Conservation (phyloP, 1,284 basidiomycete species). For the Boletus semigastroideus region DNA sequence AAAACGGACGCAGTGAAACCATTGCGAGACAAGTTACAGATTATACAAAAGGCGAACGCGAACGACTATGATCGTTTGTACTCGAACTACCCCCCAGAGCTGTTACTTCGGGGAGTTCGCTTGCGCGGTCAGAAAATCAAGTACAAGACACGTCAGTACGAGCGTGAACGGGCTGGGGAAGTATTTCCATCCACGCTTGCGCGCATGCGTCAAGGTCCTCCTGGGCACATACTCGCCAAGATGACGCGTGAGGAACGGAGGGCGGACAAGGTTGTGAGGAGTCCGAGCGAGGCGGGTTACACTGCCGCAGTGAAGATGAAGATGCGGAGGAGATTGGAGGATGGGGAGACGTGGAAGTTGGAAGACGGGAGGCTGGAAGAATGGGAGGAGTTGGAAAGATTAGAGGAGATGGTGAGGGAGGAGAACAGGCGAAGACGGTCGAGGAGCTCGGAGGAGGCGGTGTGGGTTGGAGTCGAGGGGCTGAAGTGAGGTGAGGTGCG, state of each 20-base stretch:
- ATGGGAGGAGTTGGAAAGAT: constrained; percentile 30
- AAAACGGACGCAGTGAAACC: constrained; percentile 21
- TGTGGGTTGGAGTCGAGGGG: neutral
- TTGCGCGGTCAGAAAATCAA: constrained; percentile 57
- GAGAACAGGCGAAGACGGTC: constrained; percentile 37
- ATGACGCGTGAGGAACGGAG: constrained; percentile 50
- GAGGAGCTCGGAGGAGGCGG: neutral
- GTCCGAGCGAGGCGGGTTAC: constrained; percentile 63
- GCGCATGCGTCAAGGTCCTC: constrained; percentile 53
- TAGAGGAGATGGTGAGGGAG: constrained; percentile 37
- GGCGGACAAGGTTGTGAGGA: constrained; percentile 50
- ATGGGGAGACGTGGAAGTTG: constrained; percentile 43
- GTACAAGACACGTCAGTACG: constrained; percentile 60
- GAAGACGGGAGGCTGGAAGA: constrained; percentile 44
- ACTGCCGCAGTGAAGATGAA: constrained; percentile 40
- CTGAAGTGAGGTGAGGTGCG: constrained; percentile 3
- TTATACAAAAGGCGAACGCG: constrained; percentile 34
- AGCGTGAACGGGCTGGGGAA: constrained; percentile 62
- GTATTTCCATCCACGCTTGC: constrained; percentile 45
- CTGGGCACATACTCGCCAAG: constrained; percentile 53
- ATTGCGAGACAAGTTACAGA: constrained; percentile 20
- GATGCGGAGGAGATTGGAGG: constrained; percentile 49
- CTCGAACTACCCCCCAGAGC: constrained; percentile 45
- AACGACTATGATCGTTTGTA: constrained; percentile 42
- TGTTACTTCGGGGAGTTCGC: constrained; percentile 48